These are phyloP conservation scores for Jatropha podagrica DNA, from an alignment of 441 rosid genomes.

Conservation along the genomic window DNA sequence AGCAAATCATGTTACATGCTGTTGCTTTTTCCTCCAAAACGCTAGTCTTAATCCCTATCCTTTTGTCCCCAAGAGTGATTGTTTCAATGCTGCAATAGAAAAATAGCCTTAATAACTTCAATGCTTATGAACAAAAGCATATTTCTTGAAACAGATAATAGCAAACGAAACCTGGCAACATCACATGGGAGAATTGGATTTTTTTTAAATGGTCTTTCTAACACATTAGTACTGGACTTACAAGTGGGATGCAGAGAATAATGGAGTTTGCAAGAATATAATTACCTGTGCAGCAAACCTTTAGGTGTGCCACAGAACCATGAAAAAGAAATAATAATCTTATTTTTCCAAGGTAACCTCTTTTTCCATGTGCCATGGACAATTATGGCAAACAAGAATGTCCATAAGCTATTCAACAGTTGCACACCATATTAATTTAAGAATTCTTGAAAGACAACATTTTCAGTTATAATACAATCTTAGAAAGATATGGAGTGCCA, in stretches of 20 bases:
- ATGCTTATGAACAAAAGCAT: neutral
- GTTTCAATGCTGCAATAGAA: conserved; percentile 78
- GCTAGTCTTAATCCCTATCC: conserved; percentile 90
- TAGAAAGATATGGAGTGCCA: neutral
- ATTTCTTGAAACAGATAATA: neutral
- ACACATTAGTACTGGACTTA: neutral
- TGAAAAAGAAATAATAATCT: neutral
- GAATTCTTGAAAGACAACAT: neutral
- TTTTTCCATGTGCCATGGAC: neutral
- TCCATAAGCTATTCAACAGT: neutral
- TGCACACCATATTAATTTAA: neutral
- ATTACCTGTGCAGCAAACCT: neutral
- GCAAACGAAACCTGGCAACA: neutral
- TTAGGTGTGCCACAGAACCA: neutral
- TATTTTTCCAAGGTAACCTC: neutral
- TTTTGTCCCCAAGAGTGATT: conserved; percentile 88
- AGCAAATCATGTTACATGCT: conserved; percentile 95
- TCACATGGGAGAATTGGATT: neutral
- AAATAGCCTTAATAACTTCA: conserved; percentile 5
- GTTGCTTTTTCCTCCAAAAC: conserved; percentile 95
- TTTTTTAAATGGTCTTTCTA: neutral
- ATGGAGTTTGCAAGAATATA: conserved; percentile 2
- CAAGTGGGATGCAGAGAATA: neutral
- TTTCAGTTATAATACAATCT: neutral
- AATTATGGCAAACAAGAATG: neutral